Percentiles rank a stretch among this genome's conserved stretches.
phyloP scores from a whole-genome alignment of 192 early-diverging fungal species.

The Coemansia sp. region DNA sequence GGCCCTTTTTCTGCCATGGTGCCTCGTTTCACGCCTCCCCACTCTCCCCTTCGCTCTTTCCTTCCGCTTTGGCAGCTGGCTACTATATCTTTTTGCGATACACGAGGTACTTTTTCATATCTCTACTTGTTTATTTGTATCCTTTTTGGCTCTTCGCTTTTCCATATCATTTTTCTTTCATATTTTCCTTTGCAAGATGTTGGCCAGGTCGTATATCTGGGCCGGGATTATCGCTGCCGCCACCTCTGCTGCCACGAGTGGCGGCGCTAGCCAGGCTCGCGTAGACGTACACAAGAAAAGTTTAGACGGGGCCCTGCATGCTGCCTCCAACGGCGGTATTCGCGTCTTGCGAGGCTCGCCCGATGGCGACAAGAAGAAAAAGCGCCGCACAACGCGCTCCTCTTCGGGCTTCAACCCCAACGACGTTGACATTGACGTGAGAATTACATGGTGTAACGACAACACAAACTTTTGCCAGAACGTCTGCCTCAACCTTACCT shows the following conservation, averaged over 20 bases:
- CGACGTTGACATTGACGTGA: constrained; percentile 39
- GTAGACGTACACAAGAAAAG: neutral
- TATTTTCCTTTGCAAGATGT: neutral
- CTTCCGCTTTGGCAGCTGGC: neutral
- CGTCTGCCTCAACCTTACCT: constrained; percentile 55
- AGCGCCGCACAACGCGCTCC: constrained; percentile 28
- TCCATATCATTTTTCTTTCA: neutral
- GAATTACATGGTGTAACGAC: constrained; percentile 53
- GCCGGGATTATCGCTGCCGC: constrained; percentile 8
- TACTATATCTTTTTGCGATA: constrained; percentile 3
- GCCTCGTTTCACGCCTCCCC: constrained; percentile 3
- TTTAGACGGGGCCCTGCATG: neutral
- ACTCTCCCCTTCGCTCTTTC: neutral
- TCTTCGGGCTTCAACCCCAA: constrained; percentile 38
- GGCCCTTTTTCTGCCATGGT: neutral
- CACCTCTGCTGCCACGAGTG: constrained; percentile 3
- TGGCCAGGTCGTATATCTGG: constrained; percentile 2
- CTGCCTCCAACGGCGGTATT: constrained; percentile 11
- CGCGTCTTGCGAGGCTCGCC: constrained; percentile 21
- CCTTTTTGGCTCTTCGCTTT: neutral
- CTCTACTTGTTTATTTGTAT: neutral
- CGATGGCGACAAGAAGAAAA: constrained; percentile 13
- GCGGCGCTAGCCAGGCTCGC: neutral
- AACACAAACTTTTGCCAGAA: constrained; percentile 56
- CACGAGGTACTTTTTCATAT: neutral